A percentile compares a stretch with the other conserved stretches of the same genome.
Conservation (phyloP, 2,329 filamentous ascomycete genomes). For the Microcyclospora pomicola region DNA sequence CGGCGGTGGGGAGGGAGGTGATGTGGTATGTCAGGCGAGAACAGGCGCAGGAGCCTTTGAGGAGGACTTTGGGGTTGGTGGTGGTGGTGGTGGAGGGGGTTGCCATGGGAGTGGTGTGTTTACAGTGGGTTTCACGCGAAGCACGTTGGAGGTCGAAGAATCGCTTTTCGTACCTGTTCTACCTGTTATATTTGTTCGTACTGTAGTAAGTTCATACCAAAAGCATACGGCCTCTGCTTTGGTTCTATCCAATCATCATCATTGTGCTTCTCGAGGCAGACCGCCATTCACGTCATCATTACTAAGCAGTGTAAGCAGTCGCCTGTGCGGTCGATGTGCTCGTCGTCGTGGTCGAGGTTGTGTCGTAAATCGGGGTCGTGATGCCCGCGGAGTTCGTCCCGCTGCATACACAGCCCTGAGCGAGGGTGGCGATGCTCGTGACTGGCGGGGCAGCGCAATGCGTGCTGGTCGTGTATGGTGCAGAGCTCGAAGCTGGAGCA, state of each 20-base stretch:
- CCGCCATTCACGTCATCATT: too few relatives aligned
- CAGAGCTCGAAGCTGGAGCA: conserved; percentile 19
- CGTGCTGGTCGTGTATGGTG: conserved; percentile 20
- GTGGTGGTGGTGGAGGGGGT: not conserved
- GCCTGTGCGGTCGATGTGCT: not conserved
- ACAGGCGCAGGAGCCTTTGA: conserved; percentile 14
- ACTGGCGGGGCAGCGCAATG: conserved; percentile 22
- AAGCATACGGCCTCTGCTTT: too few relatives aligned
- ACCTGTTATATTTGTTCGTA: too few relatives aligned
- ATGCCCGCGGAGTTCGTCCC: conserved; percentile 1
- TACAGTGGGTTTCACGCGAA: too few relatives aligned
- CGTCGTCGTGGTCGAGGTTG: not conserved
- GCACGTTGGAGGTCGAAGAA: too few relatives aligned
- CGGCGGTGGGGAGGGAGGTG: conserved; percentile 4
- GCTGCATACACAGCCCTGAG: conserved; percentile 19
- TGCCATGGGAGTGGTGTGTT: too few relatives aligned
- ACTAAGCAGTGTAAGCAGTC: too few relatives aligned
- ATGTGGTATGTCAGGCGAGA: conserved; percentile 12
- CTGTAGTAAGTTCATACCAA: too few relatives aligned
- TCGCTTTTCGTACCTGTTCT: too few relatives aligned
- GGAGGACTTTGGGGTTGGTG: conserved; percentile 1
- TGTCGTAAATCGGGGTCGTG: conserved; percentile 3
- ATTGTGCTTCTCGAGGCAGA: too few relatives aligned
- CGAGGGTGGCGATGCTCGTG: conserved; percentile 14
- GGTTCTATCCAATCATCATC: too few relatives aligned